phyloP scores from a whole-genome alignment of 2,329 filamentous ascomycete genomes.

The Arthrobotrys megalospora region DNA sequence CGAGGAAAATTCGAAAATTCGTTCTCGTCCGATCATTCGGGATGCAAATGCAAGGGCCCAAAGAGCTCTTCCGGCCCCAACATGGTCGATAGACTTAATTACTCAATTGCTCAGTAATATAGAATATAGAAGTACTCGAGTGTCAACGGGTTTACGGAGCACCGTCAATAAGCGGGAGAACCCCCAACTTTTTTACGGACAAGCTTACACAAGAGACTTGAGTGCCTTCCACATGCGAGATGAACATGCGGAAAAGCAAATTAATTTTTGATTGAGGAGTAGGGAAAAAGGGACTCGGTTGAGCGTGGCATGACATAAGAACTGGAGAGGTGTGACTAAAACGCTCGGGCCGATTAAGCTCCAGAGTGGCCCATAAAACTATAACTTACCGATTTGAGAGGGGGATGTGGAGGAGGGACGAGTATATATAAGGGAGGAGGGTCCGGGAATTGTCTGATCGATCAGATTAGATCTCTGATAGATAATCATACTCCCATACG shows the following conservation, averaged over 20 bases:
- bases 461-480: conserved; percentile 55
- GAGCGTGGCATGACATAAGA: conserved; percentile 19
- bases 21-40: conserved; percentile 16
- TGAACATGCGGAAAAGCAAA: conserved; percentile 42
- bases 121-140: neutral
- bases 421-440: conserved; percentile 41
- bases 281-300: conserved; percentile 1
- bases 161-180: conserved; percentile 48
- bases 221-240: conserved; percentile 41
- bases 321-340: neutral
- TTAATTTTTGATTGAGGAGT: neutral
- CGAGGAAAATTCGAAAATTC: neutral
- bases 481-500: too few species aligned
- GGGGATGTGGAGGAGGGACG: too few species aligned
- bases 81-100: neutral
- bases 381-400: neutral
- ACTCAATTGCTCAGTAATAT: neutral
- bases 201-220: neutral
- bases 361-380: neutral
- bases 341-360: conserved; percentile 5
- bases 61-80: conserved; percentile 5
- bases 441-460: conserved; percentile 16
- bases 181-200: neutral
- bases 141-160: neutral
- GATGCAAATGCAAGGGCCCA: conserved; percentile 12